Conservation (phyloP, 2,329 filamentous ascomycete genomes). For the Kalmusia sp. region DNA sequence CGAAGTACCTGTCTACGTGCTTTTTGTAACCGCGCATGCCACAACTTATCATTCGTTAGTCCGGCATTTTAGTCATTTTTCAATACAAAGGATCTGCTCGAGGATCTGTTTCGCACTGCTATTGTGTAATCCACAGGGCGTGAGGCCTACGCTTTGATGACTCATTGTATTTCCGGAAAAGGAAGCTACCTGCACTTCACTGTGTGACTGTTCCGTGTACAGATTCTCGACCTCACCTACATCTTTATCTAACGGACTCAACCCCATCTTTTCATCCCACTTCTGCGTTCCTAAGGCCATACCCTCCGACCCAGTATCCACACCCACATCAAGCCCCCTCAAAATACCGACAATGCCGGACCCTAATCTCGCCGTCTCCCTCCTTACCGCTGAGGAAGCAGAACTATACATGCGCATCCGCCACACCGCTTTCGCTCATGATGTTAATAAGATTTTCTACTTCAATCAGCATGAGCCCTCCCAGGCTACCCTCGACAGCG, state of each 20-base stretch:
- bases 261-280: too few relatives aligned
- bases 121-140: too few relatives aligned
- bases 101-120: too few relatives aligned
- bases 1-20: neutral
- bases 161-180: neutral
- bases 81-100: too few relatives aligned
- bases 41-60: too few relatives aligned
- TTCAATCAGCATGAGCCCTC: constrained; percentile 32
- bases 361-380: constrained; percentile 33
- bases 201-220: too few relatives aligned
- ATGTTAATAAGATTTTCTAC: constrained; percentile 45
- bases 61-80: too few relatives aligned
- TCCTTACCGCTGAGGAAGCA: constrained; percentile 35
- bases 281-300: too few relatives aligned
- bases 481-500: constrained; percentile 27
- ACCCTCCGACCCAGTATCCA: too few relatives aligned
- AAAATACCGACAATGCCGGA: constrained; percentile 21
- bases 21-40: neutral
- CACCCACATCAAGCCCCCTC: neutral
- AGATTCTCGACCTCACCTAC: too few relatives aligned
- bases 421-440: constrained; percentile 36
- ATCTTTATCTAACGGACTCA: too few relatives aligned
- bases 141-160: too few relatives aligned
- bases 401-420: constrained; percentile 40
- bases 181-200: neutral